phyloP scores from a whole-genome alignment of 2,329 filamentous ascomycete genomes.

The Immersiporthe knoxdaviesiana region DNA sequence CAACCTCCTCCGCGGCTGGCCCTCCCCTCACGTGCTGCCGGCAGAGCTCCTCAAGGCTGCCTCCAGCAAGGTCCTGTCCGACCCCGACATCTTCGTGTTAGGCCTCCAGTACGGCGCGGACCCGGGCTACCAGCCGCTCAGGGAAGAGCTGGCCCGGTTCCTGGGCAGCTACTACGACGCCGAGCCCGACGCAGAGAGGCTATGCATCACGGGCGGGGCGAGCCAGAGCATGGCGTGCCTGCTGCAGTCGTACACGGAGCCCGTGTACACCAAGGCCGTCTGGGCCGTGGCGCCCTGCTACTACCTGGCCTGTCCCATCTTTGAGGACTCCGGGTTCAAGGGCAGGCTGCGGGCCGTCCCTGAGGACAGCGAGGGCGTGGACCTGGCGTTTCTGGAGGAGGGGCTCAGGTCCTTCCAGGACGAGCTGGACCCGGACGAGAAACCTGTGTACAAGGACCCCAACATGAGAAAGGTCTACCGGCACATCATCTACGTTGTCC shows the following conservation, averaged over 20 bases:
- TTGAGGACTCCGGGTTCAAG: conserved; percentile 77
- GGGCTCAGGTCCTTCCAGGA: conserved; percentile 46
- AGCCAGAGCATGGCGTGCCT: conserved; percentile 80
- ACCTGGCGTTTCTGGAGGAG: conserved; percentile 63
- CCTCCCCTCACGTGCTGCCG: conserved; percentile 65
- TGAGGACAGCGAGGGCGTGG: conserved; percentile 78
- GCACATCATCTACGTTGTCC: conserved; percentile 86
- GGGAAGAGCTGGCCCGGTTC: conserved; percentile 71
- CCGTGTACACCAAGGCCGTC: conserved; percentile 70
- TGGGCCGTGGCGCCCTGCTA: conserved; percentile 86
- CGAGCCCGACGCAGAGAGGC: conserved; percentile 55
- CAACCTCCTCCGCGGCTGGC: conserved; percentile 72
- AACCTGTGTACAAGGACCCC: conserved; percentile 48
- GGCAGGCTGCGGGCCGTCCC: conserved; percentile 69
- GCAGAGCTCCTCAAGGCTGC: conserved; percentile 63
- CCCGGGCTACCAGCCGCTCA: conserved; percentile 70
- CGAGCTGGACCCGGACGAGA: conserved; percentile 26
- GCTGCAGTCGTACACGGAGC: conserved; percentile 80
- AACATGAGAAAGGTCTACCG: conserved; percentile 77
- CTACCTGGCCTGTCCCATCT: conserved; percentile 82
- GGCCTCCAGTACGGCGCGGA: conserved; percentile 71
- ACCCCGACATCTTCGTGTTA: conserved; percentile 60
- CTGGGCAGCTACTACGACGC: conserved; percentile 64
- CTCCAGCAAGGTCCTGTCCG: conserved; percentile 61
- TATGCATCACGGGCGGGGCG: conserved; percentile 84